A percentile compares a stretch with the other conserved stretches of the same genome.
phyloP scores from a whole-genome alignment of 2,329 filamentous ascomycete genomes.

The Exophiala aquamarina region DNA sequence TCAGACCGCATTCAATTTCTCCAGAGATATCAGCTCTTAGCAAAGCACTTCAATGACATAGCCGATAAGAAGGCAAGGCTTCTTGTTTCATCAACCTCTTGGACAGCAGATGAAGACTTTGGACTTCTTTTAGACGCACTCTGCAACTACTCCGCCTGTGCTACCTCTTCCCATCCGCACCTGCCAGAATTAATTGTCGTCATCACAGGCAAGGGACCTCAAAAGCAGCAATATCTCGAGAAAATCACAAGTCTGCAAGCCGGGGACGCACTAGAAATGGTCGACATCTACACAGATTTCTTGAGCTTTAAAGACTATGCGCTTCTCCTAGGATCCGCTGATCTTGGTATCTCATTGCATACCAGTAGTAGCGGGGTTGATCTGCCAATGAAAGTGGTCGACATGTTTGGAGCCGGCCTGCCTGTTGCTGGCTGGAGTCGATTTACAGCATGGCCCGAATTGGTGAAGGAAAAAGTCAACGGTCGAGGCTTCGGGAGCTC shows the following conservation, averaged over 20 bases:
- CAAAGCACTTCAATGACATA: conserved; percentile 59
- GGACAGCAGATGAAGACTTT: conserved; percentile 97
- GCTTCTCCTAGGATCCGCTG: conserved; percentile 75
- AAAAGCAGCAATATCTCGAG: conserved; percentile 70
- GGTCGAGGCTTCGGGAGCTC: conserved; percentile 79
- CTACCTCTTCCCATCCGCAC: conserved; percentile 43
- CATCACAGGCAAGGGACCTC: conserved; percentile 91
- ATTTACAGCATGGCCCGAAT: conserved; percentile 85
- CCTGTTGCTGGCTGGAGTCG: conserved; percentile 83
- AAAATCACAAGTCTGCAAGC: conserved; percentile 63
- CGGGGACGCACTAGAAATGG: conserved; percentile 64
- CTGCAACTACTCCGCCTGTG: conserved; percentile 65
- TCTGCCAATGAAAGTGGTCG: conserved; percentile 97
- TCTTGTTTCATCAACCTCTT: conserved; percentile 90
- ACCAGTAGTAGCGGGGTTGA: conserved; percentile 93
- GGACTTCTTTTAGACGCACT: conserved; percentile 81
- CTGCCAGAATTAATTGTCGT: conserved; percentile 75
- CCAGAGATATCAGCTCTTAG: conserved; percentile 63
- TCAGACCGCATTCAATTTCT: conserved; percentile 61
- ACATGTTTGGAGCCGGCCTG: conserved; percentile 95
- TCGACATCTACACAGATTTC: conserved; percentile 80
- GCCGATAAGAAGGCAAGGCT: conserved; percentile 62
- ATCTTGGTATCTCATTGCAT: conserved; percentile 87
- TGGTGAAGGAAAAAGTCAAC: conserved; percentile 85
- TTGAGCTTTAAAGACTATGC: conserved; percentile 83